Base-by-base conservation (phyloP, 768 basidiomycete species). In the Lyophyllum shimeji region DNA sequence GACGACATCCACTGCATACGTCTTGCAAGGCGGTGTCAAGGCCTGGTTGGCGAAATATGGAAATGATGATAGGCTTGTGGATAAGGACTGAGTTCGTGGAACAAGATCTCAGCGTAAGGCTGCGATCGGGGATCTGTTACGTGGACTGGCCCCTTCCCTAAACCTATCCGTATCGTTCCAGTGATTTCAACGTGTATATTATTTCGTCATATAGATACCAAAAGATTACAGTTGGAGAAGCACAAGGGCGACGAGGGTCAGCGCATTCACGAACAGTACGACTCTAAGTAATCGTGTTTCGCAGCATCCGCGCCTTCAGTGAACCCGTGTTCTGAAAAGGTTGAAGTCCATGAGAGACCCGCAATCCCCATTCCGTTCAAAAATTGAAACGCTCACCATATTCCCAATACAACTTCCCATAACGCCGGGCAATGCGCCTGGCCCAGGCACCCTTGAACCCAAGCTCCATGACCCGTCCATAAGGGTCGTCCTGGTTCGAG, bases 381-480 rank as follows among this genome's bases (percentile, higher is more conserved):
- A 18, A 7, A 45, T 52, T 12, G 20, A 49, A 52, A 27, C 15
- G 60, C 77, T 56, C 59, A 84, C 85, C 82, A 63, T 76, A 89
- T 70, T 89, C 87, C 91, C 90, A 92, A 45, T 82, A 71, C 59
- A 64, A 73, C 59, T 53, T 56, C 1, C 75, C 76, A 60, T 85
- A 81, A 52, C 82, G 80, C 1, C 53, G 64, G 1, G 64, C 74
- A 50, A 82, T 70, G 46, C 69, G 69, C 57, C 72, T 76, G 40
- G 78, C 76, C 87, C 85, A 85, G n/a, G 81, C 78, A 18, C 77
- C 76, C 56, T 75, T 73, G 67, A 88, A 90, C 25, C 89, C 90
- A 2, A 91, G 66, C 67, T 89, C 84, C 24, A 76, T 77, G 8
- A 79, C 71, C 13, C 69, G 62, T 33, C 56, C 61, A 43, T 51